phyloP scores from a whole-genome alignment of 257 asterid genomes.

The Solanum sejunctum region DNA sequence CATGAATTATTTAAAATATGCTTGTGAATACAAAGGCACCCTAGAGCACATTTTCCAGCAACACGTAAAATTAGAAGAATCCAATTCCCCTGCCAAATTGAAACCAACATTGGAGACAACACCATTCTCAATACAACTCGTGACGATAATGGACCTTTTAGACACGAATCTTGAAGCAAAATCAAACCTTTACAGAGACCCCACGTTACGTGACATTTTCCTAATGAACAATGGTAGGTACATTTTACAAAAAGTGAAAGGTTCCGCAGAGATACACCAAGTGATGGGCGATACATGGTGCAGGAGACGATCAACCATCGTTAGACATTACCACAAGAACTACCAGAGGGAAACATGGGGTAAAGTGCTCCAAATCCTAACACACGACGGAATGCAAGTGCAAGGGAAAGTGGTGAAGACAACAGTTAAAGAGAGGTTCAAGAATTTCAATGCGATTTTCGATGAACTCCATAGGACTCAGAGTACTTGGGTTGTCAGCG shows the following conservation, averaged over 20 bases:
- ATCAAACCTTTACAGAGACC: slow-evolving; percentile 52
- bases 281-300: slow-evolving; percentile 80
- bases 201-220: slow-evolving; percentile 40
- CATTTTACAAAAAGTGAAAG: slow-evolving; percentile 66
- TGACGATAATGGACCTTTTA: slow-evolving; percentile 45
- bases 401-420: slow-evolving; percentile 43
- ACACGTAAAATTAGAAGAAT: slow-evolving; percentile 9
- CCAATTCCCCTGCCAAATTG: background rate
- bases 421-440: slow-evolving; percentile 61
- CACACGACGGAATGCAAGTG: slow-evolving; percentile 47
- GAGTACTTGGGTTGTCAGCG: slow-evolving; percentile 73
- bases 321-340: slow-evolving; percentile 66
- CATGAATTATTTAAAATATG: slow-evolving; percentile 61
- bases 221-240: slow-evolving; percentile 85
- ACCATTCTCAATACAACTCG: slow-evolving; percentile 41
- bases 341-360: slow-evolving; percentile 85
- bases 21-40: slow-evolving; percentile 52
- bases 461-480: slow-evolving; percentile 66
- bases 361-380: slow-evolving; percentile 44
- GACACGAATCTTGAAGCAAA: slow-evolving; percentile 48
- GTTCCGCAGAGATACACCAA: slow-evolving; percentile 43
- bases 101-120: background rate
- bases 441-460: slow-evolving; percentile 37
- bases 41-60: slow-evolving; percentile 43
- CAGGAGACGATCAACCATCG: slow-evolving; percentile 62